Evolutionary conservation across 257 asterid species (phyloP), one percentile per base, ranked within the genome.

Genomic region (Osmanthus fragrans): DNA sequence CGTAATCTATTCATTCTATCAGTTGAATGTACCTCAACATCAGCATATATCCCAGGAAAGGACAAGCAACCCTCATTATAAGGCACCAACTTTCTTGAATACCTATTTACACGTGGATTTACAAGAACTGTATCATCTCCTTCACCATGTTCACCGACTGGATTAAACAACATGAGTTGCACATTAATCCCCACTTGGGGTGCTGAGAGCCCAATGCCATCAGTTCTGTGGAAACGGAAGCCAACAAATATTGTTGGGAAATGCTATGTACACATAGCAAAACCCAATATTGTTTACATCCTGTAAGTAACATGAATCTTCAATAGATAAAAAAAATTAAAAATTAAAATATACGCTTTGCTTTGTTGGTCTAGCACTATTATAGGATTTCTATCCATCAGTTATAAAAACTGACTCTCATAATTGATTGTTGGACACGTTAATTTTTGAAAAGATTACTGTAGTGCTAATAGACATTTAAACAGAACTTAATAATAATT

Each of bases 201-300:
- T 33, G 97, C 98, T 5, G 98, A 87, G 60, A 96, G 94, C 83
- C 99, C 99, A 75, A 93, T 88, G 73, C 99, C 99, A 81, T 92
- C 98, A 76, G 97, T 93, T 87, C 98, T 93, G 94, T 82, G 80
- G 76, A 85, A 79, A 77, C 74, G 34, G 69, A 85, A 86, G 76
- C 85, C 85, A 82, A 85, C 76, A 80, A 84, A 45, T 70, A 86
- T 72, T 80, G 80, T 87, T 82, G n/a, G n/a, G n/a, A n/a, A n/a
- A n/a, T n/a, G n/a, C n/a, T n/a, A n/a, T n/a, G n/a, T n/a, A n/a
- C n/a, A n/a, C n/a, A n/a, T n/a, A n/a, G n/a, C n/a, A n/a, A n/a
- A n/a, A n/a, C n/a, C n/a, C n/a, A n/a, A n/a, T n/a, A 86, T 72
- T 80, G 80, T 87, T 82, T 82, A 84, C 76, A 79, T 79, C 84